Evolutionary conservation across 2,329 filamentous ascomycete species (phyloP).

Genomic region (Penicillium aurantiogriseum): DNA sequence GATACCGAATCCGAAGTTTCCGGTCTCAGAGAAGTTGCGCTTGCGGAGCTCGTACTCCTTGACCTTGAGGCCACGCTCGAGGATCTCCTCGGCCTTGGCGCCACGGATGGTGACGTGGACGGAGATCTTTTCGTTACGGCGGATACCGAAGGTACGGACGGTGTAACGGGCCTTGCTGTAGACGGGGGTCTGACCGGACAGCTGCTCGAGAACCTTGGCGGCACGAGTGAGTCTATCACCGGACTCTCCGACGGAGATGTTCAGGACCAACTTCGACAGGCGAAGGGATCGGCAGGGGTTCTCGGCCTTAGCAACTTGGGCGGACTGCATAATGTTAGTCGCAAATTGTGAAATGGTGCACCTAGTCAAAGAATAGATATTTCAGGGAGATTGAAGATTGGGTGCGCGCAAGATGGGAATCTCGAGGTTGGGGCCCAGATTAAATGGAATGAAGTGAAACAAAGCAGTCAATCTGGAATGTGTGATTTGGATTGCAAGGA

Average conservation of each 20-base stretch:
- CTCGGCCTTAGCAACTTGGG: conserved; percentile 69
- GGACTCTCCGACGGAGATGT: conserved; percentile 99
- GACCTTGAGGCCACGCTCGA: conserved; percentile 99
- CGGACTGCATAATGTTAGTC: conserved; percentile 55
- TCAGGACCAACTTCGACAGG: conserved; percentile 99
- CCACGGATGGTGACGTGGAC: conserved; percentile 99
- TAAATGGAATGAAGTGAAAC: background rate
- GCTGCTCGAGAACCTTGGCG: conserved; percentile 99
- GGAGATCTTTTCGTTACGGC: conserved; percentile 99
- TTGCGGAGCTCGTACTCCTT: conserved; percentile 99
- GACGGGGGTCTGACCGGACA: conserved; percentile 98
- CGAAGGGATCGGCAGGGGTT: conserved; percentile 99
- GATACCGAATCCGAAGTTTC: conserved; percentile 99
- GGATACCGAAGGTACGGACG: conserved; percentile 99
- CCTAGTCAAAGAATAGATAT: conserved; percentile 13
- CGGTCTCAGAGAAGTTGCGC: conserved; percentile 99
- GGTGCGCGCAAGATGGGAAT: background rate
- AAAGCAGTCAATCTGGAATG: background rate
- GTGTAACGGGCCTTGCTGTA: conserved; percentile 99
- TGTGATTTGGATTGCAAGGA: background rate
- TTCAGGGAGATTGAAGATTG: conserved; percentile 9
- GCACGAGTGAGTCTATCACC: conserved; percentile 99
- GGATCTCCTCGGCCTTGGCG: conserved; percentile 98
- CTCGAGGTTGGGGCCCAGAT: background rate
- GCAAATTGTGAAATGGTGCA: conserved; percentile 1